Percentiles rank a stretch among this genome's conserved stretches.
Evolutionary conservation across 176 grass and related monocot genomes (phyloP).

Genomic region (Hyparrhenia diplandra): DNA sequence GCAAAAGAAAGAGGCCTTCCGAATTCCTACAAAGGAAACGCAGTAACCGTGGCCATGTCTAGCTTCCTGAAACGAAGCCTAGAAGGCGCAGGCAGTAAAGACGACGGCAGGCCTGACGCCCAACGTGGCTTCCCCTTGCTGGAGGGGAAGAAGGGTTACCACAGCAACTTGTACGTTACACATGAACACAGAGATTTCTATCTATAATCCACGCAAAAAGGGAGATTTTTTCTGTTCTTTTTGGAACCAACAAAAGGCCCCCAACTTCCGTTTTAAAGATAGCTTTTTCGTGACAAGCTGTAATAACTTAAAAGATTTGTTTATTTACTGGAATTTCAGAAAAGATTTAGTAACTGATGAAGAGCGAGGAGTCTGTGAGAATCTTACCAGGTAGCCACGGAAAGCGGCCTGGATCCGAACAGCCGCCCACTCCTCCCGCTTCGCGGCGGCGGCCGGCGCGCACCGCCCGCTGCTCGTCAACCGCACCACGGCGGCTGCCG

Average conservation of each 20-base stretch:
- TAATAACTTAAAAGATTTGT: not conserved
- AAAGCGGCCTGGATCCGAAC: conserved; percentile 84
- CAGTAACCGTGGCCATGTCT: conserved; percentile 6
- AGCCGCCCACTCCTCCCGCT: conserved; percentile 60
- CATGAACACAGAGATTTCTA: not conserved
- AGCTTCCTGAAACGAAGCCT: conserved; percentile 41
- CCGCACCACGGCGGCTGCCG: conserved; percentile 70
- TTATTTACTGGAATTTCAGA: not conserved
- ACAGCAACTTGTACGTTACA: not conserved
- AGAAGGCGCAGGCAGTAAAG: conserved; percentile 15
- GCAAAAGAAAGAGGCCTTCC: not conserved
- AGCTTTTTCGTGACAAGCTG: not conserved
- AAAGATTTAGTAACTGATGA: not conserved
- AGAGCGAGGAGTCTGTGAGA: not conserved
- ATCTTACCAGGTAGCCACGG: conserved; percentile 83
- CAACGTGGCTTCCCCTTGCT: not conserved
- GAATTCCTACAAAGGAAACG: not conserved
- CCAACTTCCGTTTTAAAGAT: not conserved
- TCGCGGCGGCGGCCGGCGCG: conserved; percentile 5
- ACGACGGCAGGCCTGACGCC: conserved; percentile 14
- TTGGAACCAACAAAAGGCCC: not conserved
- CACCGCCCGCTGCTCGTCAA: conserved; percentile 68
- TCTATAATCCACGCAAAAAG: not conserved
- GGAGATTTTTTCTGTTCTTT: not conserved
- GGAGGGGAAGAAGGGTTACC: not conserved